Base-by-base conservation (phyloP, 139 green algal species). In the Tetradesmus lagerheimii region DNA sequence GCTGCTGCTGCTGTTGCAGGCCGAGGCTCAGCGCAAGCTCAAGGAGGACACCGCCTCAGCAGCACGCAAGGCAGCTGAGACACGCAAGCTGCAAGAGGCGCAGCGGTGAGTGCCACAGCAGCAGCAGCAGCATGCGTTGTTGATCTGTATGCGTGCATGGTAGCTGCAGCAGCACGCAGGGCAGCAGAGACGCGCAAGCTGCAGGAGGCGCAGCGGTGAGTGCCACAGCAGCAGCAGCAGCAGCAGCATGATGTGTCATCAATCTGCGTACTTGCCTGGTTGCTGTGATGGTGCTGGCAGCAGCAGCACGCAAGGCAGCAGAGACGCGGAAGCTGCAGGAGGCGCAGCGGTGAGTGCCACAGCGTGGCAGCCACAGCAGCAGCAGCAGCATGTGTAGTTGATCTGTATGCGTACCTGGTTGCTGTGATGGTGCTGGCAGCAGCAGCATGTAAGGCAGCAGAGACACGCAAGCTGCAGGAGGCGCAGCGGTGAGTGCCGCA, bases 1-100 rank as follows among this genome's bases (percentile, higher is more conserved):
- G n/a, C n/a, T n/a, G n/a, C n/a, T n/a, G n/a, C n/a, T n/a, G n/a
- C n/a, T n/a, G n/a, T n/a, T n/a, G n/a, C n/a, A n/a, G n/a, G n/a
- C n/a, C n/a, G n/a, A n/a, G n/a, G n/a, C n/a, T n/a, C n/a, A n/a
- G n/a, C n/a, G n/a, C n/a, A n/a, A n/a, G n/a, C n/a, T n/a, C n/a
- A n/a, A n/a, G n/a, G n/a, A n/a, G n/a, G n/a, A n/a, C n/a, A n/a
- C n/a, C n/a, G n/a, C n/a, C n/a, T n/a, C 74, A 29, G 74, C 31
- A 27, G 34, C 74, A n/a, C 74, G 15, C 29, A 39, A 76, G 50
- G 81, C 81, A 53, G 81, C 71, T 20, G 34, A 27, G 31, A 8
- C 31, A 18, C 81, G 81, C 50, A 87, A 87, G 81, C 39, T 45
- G 31, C 34, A 25, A n/a, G 50, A 77, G 39, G 81, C 81, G 29